Base-by-base conservation (phyloP, 345 rosid genomes). In the Erodium maritimum region DNA sequence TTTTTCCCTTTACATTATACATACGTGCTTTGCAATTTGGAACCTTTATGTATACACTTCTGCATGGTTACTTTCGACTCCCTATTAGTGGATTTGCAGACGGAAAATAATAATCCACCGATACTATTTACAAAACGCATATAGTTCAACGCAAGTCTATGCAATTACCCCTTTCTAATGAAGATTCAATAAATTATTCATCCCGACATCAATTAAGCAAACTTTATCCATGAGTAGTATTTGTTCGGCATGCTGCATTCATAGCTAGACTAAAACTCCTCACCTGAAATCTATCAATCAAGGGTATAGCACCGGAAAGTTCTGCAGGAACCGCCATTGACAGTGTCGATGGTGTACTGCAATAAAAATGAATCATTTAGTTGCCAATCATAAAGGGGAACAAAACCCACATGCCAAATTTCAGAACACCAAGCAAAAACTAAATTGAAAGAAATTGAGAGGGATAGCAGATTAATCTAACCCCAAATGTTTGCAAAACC, bases 231-330 rank as follows among this genome's bases (percentile, higher is more conserved):
- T 12, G 68, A 54, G 57, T 56, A 19, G 19, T 23, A 21, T 54
- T 58, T 54, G 21, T 29, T 18, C 14, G 45, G 34, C 23, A 23
- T 20, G 14, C n/a, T 33, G 57, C 57, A 50, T 34, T 23, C 14
- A 56, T 14, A 34, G 56, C 51, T 21, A 58, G 55, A 60, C 21
- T 54, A 55, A 16, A 52, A 2, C 62, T 54, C 1, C 65, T 52
- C 48, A 86, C 94, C 94, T 93, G 96, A 71, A 93, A 93, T 52
- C 89, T 83, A 68, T 88, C 95, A 61, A 88, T 80, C 81, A 93
- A 84, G 34, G 98, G 94, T 64, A 93, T 82, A 46, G 94, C 99
- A 33, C 84, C 85, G 56, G 99, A 94, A 74, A 93, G 95, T 59
- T 93, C 96, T 0, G 89, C 77, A 13, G 96, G 96, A 62, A 89